phyloP scores from a whole-genome alignment of 768 basidiomycete species.

The Suillus clintonianus region DNA sequence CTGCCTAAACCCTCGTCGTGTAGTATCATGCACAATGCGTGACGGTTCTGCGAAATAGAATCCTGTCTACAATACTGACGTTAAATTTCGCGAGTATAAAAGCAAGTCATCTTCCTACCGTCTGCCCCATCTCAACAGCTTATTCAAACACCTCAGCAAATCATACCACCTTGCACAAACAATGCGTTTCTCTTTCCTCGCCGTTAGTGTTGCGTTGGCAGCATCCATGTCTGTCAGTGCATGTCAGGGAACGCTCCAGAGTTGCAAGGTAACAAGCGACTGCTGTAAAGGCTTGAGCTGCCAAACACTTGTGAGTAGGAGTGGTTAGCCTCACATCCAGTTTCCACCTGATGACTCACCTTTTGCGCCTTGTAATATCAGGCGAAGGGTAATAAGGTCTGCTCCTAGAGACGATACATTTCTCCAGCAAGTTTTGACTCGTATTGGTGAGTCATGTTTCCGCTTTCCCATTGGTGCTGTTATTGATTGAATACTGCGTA shows the following conservation, averaged over 20 bases:
- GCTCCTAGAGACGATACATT: neutral
- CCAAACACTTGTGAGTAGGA: neutral
- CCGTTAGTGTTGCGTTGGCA: neutral
- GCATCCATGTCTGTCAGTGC: neutral
- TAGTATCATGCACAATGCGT: neutral
- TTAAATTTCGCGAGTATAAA: neutral
- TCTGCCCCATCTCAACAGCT: neutral
- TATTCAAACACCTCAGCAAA: neutral
- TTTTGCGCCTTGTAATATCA: neutral
- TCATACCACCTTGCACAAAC: neutral
- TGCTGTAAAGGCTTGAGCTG: neutral
- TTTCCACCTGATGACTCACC: neutral
- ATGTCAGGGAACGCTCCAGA: neutral
- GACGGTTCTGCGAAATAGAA: neutral
- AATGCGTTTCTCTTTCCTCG: neutral
- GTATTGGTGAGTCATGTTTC: neutral
- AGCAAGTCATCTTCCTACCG: neutral
- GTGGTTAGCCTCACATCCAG: neutral
- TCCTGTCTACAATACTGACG: neutral
- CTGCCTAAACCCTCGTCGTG: neutral
- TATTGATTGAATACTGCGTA: neutral
- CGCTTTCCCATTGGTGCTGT: neutral
- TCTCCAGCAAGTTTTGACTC: too few species aligned
- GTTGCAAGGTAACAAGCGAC: neutral
- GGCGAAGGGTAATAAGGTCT: neutral